Base-by-base conservation (phyloP, 805 yeast genomes). In the Kuraishia piskuri region DNA sequence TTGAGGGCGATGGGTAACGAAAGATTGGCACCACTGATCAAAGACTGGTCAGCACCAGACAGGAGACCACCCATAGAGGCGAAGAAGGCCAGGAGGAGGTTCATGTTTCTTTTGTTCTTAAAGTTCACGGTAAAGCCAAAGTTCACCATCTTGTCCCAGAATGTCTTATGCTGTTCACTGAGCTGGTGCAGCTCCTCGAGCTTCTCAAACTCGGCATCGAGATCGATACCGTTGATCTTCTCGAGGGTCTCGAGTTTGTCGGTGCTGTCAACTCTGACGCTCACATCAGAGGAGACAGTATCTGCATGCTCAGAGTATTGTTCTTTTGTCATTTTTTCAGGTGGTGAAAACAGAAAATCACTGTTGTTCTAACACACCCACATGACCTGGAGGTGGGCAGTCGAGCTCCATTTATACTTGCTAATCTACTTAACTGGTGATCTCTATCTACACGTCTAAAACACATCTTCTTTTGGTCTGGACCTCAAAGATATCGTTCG, bases 11-110 rank as follows among this genome's bases (percentile, higher is more conserved):
- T 63, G 17, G 68, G 70, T 76, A 82, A 75, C 22, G 78, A 78
- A 53, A 79, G 70, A 31, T 74, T 69, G 2, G 88, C 88, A 62
- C 88, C 88, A 24, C 82, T 75, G 55, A 83, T 83, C 46, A 83
- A 73, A 20, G 86, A 80, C 70, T 83, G 88, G 67, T 83, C 89
- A 49, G 82, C 67, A 58, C 88, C 88, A 14, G 86, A 80, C 52
- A 83, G 75, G 53, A 82, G 63, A 52, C 89, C 89, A 25, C 84
- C 87, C 55, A 78, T 74, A 5, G 86, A 76, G 5, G 86, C 84
- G 59, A 83, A 82, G 17, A 62, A 63, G 21, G 84, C 88, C 50
- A 82, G 67, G 58, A 78, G 66, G 53, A 65, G 63, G 24, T 75
- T 78, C 74, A 79, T 76, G 61, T 75, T 60, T 44, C 64, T 68